These are phyloP conservation scores for Nitzschia sp. DNA, from an alignment of 108 stramenopile species.

Conservation along the genomic window DNA sequence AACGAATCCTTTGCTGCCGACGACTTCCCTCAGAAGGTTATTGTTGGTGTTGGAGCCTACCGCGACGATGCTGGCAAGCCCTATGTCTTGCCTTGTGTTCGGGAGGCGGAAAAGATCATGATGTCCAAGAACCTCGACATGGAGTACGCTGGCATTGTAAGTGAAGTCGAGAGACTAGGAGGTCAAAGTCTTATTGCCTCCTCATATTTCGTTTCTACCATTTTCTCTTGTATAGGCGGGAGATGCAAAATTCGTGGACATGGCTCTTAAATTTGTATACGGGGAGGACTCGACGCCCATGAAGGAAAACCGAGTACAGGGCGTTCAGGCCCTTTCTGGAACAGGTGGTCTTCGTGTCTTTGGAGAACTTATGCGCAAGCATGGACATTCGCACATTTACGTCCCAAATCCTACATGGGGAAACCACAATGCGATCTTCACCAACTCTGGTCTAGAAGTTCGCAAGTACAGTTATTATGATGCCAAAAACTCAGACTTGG, in stretches of 20 bases:
- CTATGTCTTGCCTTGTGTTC: constrained; percentile 92
- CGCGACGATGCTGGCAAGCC: constrained; percentile 95
- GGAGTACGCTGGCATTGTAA: constrained; percentile 84
- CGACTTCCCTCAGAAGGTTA: constrained; percentile 83
- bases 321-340: constrained; percentile 96
- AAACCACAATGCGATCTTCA: constrained; percentile 97
- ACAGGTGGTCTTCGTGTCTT: constrained; percentile 96
- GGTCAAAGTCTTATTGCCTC: background rate
- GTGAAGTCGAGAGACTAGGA: background rate
- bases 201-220: no score
- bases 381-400: constrained; percentile 89
- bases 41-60: constrained; percentile 96
- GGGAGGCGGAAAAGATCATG: constrained; percentile 91
- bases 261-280: constrained; percentile 92
- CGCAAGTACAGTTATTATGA: constrained; percentile 93
- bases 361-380: constrained; percentile 86
- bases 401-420: constrained; percentile 98
- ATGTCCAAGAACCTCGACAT: constrained; percentile 68
- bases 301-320: constrained; percentile 80
- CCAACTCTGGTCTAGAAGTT: constrained; percentile 91
- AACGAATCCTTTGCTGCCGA: constrained; percentile 77
- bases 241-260: constrained; percentile 86
- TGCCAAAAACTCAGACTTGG: constrained; percentile 70
- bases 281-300: constrained; percentile 89
- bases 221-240: constrained; percentile 66